Percentiles rank a stretch among this genome's conserved stretches.
Conservation (phyloP, 768 basidiomycete genomes). For the Clathrus columnatus region DNA sequence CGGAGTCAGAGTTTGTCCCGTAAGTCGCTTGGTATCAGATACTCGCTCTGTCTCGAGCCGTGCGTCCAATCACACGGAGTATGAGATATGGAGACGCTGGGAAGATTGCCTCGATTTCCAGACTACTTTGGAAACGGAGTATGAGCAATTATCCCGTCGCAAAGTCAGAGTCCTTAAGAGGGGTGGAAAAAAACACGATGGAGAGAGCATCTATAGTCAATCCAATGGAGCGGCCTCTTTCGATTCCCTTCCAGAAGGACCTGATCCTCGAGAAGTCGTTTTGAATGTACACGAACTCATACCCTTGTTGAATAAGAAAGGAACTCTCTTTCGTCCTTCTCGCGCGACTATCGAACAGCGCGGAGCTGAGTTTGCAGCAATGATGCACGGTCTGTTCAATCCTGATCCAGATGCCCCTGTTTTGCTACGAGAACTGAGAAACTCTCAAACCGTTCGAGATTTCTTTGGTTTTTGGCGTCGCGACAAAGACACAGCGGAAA, state of each 20-base stretch:
- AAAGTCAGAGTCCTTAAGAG: conserved; percentile 59
- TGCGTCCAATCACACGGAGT: conserved; percentile 32
- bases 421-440: conserved; percentile 57
- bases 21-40: conserved; percentile 15
- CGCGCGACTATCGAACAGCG: conserved; percentile 59
- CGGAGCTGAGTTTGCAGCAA: conserved; percentile 45
- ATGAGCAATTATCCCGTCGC: conserved; percentile 49
- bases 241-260: conserved; percentile 78
- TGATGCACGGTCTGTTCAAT: conserved; percentile 51
- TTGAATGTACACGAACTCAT: conserved; percentile 57
- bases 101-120: conserved; percentile 78
- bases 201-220: conserved; percentile 48
- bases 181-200: conserved; percentile 62
- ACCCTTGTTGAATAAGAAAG: conserved; percentile 63
- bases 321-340: conserved; percentile 62
- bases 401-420: conserved; percentile 46
- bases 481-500: conserved; percentile 54
- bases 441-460: conserved; percentile 49
- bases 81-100: conserved; percentile 75
- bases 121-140: conserved; percentile 57
- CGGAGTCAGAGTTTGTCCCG: conserved; percentile 52
- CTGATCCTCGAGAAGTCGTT: conserved; percentile 68
- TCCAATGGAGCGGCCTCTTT: conserved; percentile 55
- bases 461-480: conserved; percentile 76
- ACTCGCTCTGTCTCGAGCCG: conserved; percentile 27